Conservation (phyloP, 2,329 filamentous ascomycete species). For the Aspergillus sclerotialis region DNA sequence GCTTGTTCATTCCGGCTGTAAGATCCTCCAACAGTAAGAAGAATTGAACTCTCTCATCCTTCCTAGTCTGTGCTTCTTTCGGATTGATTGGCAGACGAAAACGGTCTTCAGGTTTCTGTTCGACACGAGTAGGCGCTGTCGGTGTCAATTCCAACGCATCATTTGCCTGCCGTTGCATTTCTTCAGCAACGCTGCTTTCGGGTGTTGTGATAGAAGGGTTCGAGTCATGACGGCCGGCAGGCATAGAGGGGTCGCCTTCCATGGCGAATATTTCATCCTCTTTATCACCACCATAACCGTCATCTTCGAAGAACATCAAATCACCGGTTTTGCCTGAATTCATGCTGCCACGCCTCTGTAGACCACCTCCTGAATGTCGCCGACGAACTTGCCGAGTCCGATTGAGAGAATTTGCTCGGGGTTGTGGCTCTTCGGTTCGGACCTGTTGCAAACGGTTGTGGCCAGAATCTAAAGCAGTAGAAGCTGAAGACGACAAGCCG, state of each 20-base stretch:
- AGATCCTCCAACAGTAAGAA: conserved; percentile 92
- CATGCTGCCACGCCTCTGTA: conserved; percentile 70
- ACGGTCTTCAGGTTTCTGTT: conserved; percentile 12
- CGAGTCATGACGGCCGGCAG: conserved; percentile 2
- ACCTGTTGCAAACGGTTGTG: conserved; percentile 27
- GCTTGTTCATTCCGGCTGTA: conserved; percentile 91
- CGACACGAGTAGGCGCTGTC: conserved; percentile 3
- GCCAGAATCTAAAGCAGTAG: conserved; percentile 29
- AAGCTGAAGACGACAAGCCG: conserved; percentile 31
- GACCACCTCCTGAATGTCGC: conserved; percentile 79
- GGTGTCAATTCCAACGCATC: conserved; percentile 1
- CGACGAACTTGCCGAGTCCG: conserved; percentile 42
- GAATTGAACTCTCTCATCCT: conserved; percentile 67
- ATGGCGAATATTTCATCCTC: conserved; percentile 65
- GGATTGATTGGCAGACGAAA: conserved; percentile 58
- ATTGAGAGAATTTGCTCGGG: conserved; percentile 28
- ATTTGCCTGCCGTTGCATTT: neutral
- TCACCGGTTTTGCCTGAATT: conserved; percentile 61
- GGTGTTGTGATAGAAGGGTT: conserved; percentile 9
- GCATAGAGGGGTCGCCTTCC: conserved; percentile 46
- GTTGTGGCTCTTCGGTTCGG: conserved; percentile 38
- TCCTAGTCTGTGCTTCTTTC: conserved; percentile 59
- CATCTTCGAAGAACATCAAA: conserved; percentile 85
- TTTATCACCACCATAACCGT: conserved; percentile 74
- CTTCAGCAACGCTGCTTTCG: conserved; percentile 2